These are phyloP conservation scores for Mortierella sp. DNA, from an alignment of 371 early-diverging fungal genomes.

Conservation along the genomic window DNA sequence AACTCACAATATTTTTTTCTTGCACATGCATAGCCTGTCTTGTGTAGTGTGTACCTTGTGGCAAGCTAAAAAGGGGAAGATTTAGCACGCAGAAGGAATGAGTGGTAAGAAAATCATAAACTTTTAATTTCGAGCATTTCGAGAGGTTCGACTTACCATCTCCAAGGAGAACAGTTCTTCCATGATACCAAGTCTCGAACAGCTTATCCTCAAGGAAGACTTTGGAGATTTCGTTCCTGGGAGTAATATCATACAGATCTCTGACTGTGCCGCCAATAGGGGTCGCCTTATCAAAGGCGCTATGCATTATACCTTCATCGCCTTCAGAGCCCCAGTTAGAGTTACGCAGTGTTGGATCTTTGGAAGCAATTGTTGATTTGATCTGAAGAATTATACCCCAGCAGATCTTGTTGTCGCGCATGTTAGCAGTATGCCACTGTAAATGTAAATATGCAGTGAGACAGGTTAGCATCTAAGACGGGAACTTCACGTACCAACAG, in stretches of 20 bases:
- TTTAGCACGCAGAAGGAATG: too few species aligned
- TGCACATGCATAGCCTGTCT: too few species aligned
- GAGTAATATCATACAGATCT: constrained; percentile 17
- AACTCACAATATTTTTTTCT: too few species aligned
- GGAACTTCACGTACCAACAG: too few species aligned
- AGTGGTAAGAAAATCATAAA: too few species aligned
- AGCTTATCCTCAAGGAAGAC: background rate
- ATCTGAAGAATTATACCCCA: constrained; percentile 13
- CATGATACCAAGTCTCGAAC: constrained; percentile 21
- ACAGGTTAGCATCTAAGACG: too few species aligned
- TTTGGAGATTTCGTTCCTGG: constrained; percentile 14
- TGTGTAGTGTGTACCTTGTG: too few species aligned
- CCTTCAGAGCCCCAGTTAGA: constrained; percentile 29
- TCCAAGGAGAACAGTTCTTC: constrained; percentile 10
- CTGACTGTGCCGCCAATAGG: constrained; percentile 12
- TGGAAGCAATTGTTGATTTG: background rate
- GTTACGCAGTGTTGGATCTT: constrained; percentile 5
- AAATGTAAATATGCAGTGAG: too few species aligned
- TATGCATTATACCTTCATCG: constrained; percentile 10
- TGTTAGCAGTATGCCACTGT: background rate
- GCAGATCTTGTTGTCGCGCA: constrained; percentile 5
- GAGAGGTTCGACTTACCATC: too few species aligned
- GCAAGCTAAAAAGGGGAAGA: too few species aligned
- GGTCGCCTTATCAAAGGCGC: background rate
- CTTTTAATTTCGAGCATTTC: too few species aligned